Percentiles rank a stretch among this genome's conserved stretches.
Conservation (phyloP, 2,329 filamentous ascomycete species). For the Trichoderma sp. region DNA sequence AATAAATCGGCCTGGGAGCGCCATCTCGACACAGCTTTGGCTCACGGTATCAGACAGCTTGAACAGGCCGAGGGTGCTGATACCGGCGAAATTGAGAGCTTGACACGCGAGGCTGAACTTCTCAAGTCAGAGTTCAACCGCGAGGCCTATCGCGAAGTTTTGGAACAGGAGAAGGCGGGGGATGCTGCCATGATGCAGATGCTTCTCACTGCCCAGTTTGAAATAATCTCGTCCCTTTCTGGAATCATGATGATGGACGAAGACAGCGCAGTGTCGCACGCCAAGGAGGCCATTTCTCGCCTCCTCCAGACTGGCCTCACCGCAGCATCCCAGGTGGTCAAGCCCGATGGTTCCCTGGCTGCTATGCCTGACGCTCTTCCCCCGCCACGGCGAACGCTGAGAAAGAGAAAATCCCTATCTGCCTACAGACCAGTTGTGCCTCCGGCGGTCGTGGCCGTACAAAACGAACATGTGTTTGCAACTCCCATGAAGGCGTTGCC, state of each 20-base stretch:
- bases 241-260: constrained; percentile 81
- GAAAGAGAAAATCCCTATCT: constrained; percentile 58
- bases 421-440: constrained; percentile 44
- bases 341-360: constrained; percentile 70
- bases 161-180: constrained; percentile 79
- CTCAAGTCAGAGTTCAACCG: constrained; percentile 79
- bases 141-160: constrained; percentile 71
- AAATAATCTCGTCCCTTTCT: constrained; percentile 79
- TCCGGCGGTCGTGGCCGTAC: constrained; percentile 40
- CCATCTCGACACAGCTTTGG: constrained; percentile 79
- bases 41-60: constrained; percentile 79
- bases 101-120: constrained; percentile 80
- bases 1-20: constrained; percentile 83
- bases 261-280: constrained; percentile 75
- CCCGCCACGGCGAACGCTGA: constrained; percentile 73
- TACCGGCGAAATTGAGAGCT: constrained; percentile 61
- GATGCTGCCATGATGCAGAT: constrained; percentile 78
- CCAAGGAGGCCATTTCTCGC: constrained; percentile 71
- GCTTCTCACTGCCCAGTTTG: constrained; percentile 85
- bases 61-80: constrained; percentile 53
- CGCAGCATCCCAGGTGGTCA: constrained; percentile 79
- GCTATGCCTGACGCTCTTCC: constrained; percentile 64
- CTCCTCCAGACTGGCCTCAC: constrained; percentile 74
- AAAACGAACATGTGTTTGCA: constrained; percentile 31
- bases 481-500: constrained; percentile 73